Percentiles rank a stretch among this genome's conserved stretches.
Evolutionary conservation across 2,329 filamentous ascomycete genomes (phyloP).

Genomic region (Didymella pomorum): DNA sequence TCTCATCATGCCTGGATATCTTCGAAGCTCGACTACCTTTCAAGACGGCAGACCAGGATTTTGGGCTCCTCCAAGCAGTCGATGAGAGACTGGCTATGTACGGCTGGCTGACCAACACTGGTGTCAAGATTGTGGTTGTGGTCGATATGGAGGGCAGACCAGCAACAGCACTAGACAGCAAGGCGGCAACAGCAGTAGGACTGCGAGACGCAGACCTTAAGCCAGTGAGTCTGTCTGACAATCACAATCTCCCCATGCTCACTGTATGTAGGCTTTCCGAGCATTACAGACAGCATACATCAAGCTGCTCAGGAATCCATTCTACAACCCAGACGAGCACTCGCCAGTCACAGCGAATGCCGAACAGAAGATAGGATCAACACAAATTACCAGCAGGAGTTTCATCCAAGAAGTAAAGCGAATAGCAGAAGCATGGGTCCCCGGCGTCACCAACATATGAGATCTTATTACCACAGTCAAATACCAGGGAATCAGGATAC

Average conservation of each 20-base stretch:
- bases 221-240: slow-evolving; percentile 62
- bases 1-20: slow-evolving; percentile 91
- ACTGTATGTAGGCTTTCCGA: slow-evolving; percentile 72
- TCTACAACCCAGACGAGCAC: slow-evolving; percentile 89
- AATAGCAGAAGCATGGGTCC: slow-evolving; percentile 85
- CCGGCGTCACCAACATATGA: slow-evolving; percentile 71
- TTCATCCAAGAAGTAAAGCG: slow-evolving; percentile 84
- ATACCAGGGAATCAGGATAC: slow-evolving; percentile 33
- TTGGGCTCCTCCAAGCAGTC: slow-evolving; percentile 89
- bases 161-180: slow-evolving; percentile 46
- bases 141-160: slow-evolving; percentile 86
- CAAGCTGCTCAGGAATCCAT: slow-evolving; percentile 87
- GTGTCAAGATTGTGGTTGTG: slow-evolving; percentile 86
- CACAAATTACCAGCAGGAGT: slow-evolving; percentile 79
- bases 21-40: slow-evolving; percentile 85
- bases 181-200: slow-evolving; percentile 63
- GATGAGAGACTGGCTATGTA: slow-evolving; percentile 94
- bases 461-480: slow-evolving; percentile 12
- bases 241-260: neutral
- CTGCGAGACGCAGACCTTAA: slow-evolving; percentile 88
- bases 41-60: slow-evolving; percentile 79
- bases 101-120: slow-evolving; percentile 96
- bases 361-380: slow-evolving; percentile 54
- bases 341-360: slow-evolving; percentile 64
- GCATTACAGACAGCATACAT: slow-evolving; percentile 95